Evolutionary conservation across 768 basidiomycete species (phyloP).

Genomic region (Agaricus blazei): DNA sequence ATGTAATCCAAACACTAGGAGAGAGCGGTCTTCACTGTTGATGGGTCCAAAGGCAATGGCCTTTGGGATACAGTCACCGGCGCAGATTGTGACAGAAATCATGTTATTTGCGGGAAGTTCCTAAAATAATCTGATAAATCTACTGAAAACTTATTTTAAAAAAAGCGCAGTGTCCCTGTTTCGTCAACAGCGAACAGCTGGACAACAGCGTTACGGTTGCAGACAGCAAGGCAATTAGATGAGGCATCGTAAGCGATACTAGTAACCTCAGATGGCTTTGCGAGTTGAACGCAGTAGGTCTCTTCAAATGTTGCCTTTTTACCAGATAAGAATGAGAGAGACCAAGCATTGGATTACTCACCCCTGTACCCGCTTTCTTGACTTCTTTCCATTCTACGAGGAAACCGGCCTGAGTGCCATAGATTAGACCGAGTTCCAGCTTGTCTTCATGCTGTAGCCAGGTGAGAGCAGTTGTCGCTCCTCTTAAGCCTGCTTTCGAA

Average conservation of each 20-base stretch:
- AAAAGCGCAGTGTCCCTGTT: not conserved
- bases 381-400: not conserved
- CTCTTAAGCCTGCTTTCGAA: no score
- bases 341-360: not conserved
- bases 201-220: not conserved
- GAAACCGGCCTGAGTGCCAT: not conserved
- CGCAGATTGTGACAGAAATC: no score
- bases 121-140: no score
- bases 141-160: no score
- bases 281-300: not conserved
- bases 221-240: not conserved
- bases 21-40: no score
- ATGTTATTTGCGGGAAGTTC: no score
- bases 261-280: not conserved
- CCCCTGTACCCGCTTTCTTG: not conserved
- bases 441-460: not conserved
- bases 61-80: no score
- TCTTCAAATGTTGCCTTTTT: not conserved
- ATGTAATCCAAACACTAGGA: no score
- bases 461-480: not conserved
- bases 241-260: not conserved
- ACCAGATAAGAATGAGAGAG: no score
- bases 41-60: no score
- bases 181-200: not conserved
- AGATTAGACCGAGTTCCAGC: not conserved